These are phyloP conservation scores for Cyathus striatus DNA, from an alignment of 768 basidiomycete species.

Conservation along the genomic window DNA sequence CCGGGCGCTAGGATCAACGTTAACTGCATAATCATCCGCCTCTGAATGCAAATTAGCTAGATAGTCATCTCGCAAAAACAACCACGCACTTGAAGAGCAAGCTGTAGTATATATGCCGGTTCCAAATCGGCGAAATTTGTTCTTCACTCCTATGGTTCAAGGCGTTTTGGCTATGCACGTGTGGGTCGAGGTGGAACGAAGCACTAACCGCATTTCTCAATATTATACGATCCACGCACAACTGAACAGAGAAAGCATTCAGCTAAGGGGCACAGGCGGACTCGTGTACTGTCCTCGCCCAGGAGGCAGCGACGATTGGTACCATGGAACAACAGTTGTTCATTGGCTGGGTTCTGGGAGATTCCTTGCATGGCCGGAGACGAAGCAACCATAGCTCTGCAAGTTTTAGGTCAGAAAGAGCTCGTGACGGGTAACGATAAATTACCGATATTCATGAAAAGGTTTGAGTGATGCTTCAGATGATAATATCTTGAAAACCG, in stretches of 20 bases:
- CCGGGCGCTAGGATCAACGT: conserved; percentile 31
- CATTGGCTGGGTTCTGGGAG: conserved; percentile 35
- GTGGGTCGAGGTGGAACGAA: neutral
- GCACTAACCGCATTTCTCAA: conserved; percentile 49
- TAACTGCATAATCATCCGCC: conserved; percentile 59
- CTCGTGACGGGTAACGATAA: neutral
- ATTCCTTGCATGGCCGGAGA: conserved; percentile 11
- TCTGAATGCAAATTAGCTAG: conserved; percentile 27
- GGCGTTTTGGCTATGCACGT: neutral
- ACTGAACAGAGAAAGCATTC: conserved; percentile 55
- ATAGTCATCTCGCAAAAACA: conserved; percentile 1
- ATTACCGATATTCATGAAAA: conserved; percentile 43
- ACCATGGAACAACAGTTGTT: conserved; percentile 65
- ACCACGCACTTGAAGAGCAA: conserved; percentile 55
- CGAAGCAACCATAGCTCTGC: conserved; percentile 25
- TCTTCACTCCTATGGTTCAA: conserved; percentile 37
- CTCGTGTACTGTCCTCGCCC: conserved; percentile 44
- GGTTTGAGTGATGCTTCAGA: conserved; percentile 36
- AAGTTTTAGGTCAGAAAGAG: neutral
- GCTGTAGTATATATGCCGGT: conserved; percentile 62
- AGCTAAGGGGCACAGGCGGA: conserved; percentile 42
- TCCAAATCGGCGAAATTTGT: conserved; percentile 65
- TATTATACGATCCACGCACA: conserved; percentile 54
- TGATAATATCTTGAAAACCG: conserved; percentile 47
- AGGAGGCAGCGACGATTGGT: conserved; percentile 53